Conservation (phyloP, 257 asterid genomes). For the Solanum bukasovii region DNA sequence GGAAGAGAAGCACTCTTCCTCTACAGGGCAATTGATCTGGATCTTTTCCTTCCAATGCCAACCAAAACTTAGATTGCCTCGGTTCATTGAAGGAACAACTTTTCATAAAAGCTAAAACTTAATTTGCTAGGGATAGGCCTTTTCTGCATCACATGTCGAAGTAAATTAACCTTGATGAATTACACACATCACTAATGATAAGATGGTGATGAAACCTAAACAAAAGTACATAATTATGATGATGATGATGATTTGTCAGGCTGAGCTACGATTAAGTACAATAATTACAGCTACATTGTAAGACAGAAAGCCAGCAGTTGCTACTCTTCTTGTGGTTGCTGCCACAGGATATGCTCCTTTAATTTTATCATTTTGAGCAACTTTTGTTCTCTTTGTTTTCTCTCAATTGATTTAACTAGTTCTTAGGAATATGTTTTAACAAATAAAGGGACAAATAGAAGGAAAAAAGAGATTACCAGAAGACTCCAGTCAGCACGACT, state of each 20-base stretch:
- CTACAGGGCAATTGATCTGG: background rate
- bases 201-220: background rate
- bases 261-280: background rate
- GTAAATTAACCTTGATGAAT: background rate
- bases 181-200: background rate
- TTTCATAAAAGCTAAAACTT: background rate
- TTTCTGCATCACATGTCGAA: background rate
- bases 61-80: background rate
- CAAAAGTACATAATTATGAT: background rate
- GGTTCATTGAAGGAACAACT: background rate
- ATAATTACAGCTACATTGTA: background rate
- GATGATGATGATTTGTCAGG: background rate
- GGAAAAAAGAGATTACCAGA: conserved; percentile 31
- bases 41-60: background rate
- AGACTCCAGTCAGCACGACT: conserved; percentile 62
- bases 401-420: background rate
- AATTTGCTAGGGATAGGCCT: background rate
- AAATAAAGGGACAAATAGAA: background rate
- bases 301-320: background rate
- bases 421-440: background rate
- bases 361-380: background rate
- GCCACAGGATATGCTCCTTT: background rate
- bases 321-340: background rate
- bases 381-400: background rate
- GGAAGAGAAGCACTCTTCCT: background rate